These are phyloP conservation scores for Boletus reticulatus DNA, from an alignment of 768 basidiomycete species.

Conservation along the genomic window DNA sequence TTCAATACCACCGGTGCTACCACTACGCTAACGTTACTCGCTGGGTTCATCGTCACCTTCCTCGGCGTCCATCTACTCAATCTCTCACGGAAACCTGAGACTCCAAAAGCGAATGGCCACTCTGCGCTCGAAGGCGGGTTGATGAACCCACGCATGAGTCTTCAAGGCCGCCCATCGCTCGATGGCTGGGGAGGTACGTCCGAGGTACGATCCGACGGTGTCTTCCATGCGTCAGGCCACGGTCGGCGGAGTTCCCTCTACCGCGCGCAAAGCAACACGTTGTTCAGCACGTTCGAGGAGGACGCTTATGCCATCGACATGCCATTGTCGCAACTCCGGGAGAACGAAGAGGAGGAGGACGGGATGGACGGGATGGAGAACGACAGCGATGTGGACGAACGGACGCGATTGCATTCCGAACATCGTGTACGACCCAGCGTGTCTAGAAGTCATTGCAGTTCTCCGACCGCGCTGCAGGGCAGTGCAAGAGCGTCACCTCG, in stretches of 20 bases:
- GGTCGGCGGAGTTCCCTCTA: constrained; percentile 66
- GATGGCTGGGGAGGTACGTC: constrained; percentile 64
- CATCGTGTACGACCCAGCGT: constrained; percentile 28
- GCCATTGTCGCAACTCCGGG: constrained; percentile 61
- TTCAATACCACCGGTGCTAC: constrained; percentile 85
- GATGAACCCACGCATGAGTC: constrained; percentile 75
- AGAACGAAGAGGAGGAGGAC: constrained; percentile 55
- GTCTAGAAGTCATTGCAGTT: constrained; percentile 55
- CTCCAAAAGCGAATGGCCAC: constrained; percentile 43
- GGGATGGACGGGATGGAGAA: constrained; percentile 41
- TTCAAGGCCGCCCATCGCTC: constrained; percentile 77
- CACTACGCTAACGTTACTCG: constrained; percentile 83
- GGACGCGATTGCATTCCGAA: constrained; percentile 32
- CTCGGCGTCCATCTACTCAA: constrained; percentile 96
- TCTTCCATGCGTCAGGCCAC: constrained; percentile 41
- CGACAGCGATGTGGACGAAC: constrained; percentile 48
- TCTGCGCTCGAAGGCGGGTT: constrained; percentile 62
- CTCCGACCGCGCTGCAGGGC: constrained; percentile 40
- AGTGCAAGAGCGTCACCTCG: constrained; percentile 22
- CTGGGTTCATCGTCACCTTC: constrained; percentile 91
- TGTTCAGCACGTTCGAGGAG: constrained; percentile 78
- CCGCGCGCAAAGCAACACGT: constrained; percentile 58
- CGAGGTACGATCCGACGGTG: constrained; percentile 27
- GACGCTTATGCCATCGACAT: constrained; percentile 29
- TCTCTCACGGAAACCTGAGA: constrained; percentile 61